Conservation (phyloP, 2,329 filamentous ascomycete species). For the Canariomyces notabilis region DNA sequence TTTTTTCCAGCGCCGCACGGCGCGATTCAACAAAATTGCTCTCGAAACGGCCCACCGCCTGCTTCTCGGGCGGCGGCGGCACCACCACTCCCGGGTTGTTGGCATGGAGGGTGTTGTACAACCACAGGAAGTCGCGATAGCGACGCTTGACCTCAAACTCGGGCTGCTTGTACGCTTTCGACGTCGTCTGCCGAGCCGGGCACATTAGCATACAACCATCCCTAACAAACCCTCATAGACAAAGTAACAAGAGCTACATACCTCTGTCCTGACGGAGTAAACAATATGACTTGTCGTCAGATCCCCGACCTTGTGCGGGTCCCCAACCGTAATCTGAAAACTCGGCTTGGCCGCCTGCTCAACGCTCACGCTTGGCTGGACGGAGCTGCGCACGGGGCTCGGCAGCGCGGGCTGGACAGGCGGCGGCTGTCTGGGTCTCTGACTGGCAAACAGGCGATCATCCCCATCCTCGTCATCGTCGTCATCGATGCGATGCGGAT, state of each 20-base stretch:
- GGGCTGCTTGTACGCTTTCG: conserved; percentile 87
- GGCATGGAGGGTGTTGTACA: conserved; percentile 88
- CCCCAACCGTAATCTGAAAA: conserved; percentile 87
- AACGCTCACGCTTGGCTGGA: conserved; percentile 75
- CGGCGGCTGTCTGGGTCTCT: conserved; percentile 58
- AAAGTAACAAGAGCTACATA: conserved; percentile 37
- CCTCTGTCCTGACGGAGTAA: conserved; percentile 91
- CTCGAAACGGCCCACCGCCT: conserved; percentile 93
- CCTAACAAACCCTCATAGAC: neutral
- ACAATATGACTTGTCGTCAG: conserved; percentile 96
- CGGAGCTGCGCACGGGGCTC: conserved; percentile 47
- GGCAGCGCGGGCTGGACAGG: conserved; percentile 56
- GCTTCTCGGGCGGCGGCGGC: conserved; percentile 94
- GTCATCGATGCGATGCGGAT: conserved; percentile 64
- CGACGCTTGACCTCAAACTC: conserved; percentile 91
- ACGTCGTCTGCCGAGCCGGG: conserved; percentile 68
- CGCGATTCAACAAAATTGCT: conserved; percentile 93
- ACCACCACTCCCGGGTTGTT: conserved; percentile 96
- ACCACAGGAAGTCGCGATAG: conserved; percentile 96
- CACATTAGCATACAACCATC: neutral
- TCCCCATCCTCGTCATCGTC: conserved; percentile 59
- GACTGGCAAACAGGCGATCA: conserved; percentile 35
- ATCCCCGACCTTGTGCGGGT: conserved; percentile 97
- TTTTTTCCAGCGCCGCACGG: conserved; percentile 86
- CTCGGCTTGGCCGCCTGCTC: conserved; percentile 90